Conservation (phyloP, 768 basidiomycete species). For the Pluteus cervinus region DNA sequence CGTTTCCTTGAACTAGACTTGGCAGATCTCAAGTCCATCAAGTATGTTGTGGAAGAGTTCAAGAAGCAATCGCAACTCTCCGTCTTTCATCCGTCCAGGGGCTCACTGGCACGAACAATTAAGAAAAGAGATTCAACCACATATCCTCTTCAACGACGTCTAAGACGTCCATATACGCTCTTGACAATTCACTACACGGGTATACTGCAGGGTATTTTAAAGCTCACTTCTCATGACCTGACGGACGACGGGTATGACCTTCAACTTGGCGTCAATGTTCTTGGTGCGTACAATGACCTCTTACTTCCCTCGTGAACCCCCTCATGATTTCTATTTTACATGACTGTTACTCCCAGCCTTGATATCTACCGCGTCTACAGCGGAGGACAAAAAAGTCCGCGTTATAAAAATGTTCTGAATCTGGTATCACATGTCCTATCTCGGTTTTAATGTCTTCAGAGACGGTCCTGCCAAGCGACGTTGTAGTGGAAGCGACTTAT, state of each 20-base stretch:
- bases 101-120: background rate
- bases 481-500: slow-evolving; percentile 14
- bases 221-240: slow-evolving; percentile 31
- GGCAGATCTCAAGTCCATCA: slow-evolving; percentile 32
- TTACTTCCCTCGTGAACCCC: slow-evolving; percentile 9
- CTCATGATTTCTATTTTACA: slow-evolving; percentile 54
- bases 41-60: slow-evolving; percentile 35
- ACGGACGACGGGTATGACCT: slow-evolving; percentile 51
- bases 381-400: slow-evolving; percentile 28
- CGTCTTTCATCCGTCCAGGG: background rate
- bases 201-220: slow-evolving; percentile 38
- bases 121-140: slow-evolving; percentile 32
- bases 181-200: background rate
- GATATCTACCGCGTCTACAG: slow-evolving; percentile 22
- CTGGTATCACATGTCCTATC: slow-evolving; percentile 17
- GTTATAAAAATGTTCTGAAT: slow-evolving; percentile 32
- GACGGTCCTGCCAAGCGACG: slow-evolving; percentile 29
- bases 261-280: slow-evolving; percentile 49
- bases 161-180: slow-evolving; percentile 9
- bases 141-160: slow-evolving; percentile 37
- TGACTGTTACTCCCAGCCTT: slow-evolving; percentile 35
- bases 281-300: slow-evolving; percentile 26
- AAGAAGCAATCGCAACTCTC: slow-evolving; percentile 17
- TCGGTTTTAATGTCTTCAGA: slow-evolving; percentile 32
- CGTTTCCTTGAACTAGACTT: slow-evolving; percentile 39